These are phyloP conservation scores for Schizothecium vesticola DNA, from an alignment of 495 filamentous ascomycete genomes.

Conservation along the genomic window DNA sequence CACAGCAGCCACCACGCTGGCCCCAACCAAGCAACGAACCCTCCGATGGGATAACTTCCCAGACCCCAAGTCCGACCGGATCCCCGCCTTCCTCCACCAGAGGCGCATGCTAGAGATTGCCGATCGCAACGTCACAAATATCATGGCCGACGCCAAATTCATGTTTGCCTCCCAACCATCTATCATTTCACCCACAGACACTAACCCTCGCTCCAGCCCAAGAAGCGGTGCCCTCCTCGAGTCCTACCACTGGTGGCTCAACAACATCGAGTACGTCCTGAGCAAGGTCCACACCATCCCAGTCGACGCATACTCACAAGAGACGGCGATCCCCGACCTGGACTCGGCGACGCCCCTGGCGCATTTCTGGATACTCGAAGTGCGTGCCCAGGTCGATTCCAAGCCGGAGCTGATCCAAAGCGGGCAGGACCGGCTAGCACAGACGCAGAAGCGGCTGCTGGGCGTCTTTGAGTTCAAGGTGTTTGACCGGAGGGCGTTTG, in stretches of 20 bases:
- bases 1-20: neutral
- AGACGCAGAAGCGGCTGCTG: conserved; percentile 29
- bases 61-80: conserved; percentile 31
- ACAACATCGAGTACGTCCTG: conserved; percentile 39
- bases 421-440: conserved; percentile 31
- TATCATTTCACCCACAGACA: too few relatives aligned
- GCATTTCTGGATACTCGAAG: conserved; percentile 34
- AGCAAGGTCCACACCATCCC: conserved; percentile 24
- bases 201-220: conserved; percentile 24
- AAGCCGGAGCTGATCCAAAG: conserved; percentile 39
- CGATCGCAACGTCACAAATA: conserved; percentile 14
- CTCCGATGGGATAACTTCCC: conserved; percentile 42
- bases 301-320: neutral
- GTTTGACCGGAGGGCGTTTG: conserved; percentile 38
- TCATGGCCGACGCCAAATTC: conserved; percentile 33
- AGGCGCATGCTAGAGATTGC: conserved; percentile 33
- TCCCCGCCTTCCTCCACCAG: conserved; percentile 28
- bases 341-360: conserved; percentile 17
- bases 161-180: conserved; percentile 22
- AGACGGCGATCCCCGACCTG: conserved; percentile 13
- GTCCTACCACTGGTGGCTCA: conserved; percentile 37
- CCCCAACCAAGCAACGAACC: conserved; percentile 4
- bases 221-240: conserved; percentile 39
- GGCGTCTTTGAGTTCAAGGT: conserved; percentile 41
- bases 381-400: conserved; percentile 38